Evolutionary conservation across 208 protist species (phyloP).

Genomic region (Crithidia sp.): DNA sequence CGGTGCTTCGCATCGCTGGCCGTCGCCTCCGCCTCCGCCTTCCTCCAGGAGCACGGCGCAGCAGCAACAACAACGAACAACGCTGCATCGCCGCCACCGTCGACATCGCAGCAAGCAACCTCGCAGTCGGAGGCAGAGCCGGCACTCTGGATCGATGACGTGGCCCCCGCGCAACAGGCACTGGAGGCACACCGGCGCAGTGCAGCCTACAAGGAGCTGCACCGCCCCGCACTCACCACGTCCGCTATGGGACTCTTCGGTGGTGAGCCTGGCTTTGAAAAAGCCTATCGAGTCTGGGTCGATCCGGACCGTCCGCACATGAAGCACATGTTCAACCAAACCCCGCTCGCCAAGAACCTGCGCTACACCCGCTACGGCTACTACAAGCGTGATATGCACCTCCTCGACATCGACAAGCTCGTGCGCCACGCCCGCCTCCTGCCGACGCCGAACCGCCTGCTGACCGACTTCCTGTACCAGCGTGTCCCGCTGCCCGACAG

Average conservation of each 20-base stretch:
- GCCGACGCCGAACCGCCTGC: constrained; percentile 80
- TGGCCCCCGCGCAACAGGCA: constrained; percentile 38
- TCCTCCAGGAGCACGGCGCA: constrained; percentile 18
- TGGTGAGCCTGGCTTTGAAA: constrained; percentile 92
- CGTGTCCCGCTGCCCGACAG: constrained; percentile 83
- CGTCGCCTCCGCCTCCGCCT: constrained; percentile 35
- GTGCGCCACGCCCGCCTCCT: constrained; percentile 89
- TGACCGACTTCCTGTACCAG: constrained; percentile 92
- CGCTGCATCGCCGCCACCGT: not conserved
- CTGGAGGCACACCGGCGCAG: constrained; percentile 61
- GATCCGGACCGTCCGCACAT: constrained; percentile 92
- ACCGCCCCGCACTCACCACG: constrained; percentile 80
- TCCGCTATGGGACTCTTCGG: constrained; percentile 89
- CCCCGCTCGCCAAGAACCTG: constrained; percentile 83
- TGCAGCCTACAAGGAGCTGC: constrained; percentile 84
- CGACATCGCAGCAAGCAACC: not conserved
- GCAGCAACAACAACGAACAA: not conserved
- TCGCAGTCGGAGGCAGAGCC: not conserved
- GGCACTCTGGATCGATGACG: constrained; percentile 85
- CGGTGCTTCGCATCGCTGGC: constrained; percentile 44
- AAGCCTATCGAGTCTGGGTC: constrained; percentile 89
- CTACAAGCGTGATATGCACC: constrained; percentile 91
- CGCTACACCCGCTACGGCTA: constrained; percentile 92
- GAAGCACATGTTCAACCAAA: constrained; percentile 91
- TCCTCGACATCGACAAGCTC: constrained; percentile 92